Evolutionary conservation across 139 green algal genomes (phyloP).

Genomic region (Picochlorum costavermella): DNA sequence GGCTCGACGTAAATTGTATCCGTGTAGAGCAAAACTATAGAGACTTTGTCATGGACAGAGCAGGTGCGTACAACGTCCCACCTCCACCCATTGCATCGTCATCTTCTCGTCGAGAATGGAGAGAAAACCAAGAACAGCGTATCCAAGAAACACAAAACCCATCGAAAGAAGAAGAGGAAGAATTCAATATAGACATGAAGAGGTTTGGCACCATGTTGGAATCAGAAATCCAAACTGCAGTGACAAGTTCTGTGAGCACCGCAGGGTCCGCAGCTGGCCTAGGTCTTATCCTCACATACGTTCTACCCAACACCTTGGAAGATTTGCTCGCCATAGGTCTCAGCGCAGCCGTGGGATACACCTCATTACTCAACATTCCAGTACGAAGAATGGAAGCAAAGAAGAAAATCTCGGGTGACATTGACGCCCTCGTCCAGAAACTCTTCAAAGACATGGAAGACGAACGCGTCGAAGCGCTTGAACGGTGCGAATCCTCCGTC

Average conservation of each 20-base stretch:
- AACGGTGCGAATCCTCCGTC: slow-evolving; percentile 22
- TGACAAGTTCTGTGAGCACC: slow-evolving; percentile 55
- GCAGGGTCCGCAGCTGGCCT: slow-evolving; percentile 42
- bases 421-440: slow-evolving; percentile 42
- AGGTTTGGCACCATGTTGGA: slow-evolving; percentile 56
- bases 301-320: slow-evolving; percentile 64
- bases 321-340: slow-evolving; percentile 67
- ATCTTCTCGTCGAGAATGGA: slow-evolving; percentile 10
- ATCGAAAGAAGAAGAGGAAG: background rate
- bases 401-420: slow-evolving; percentile 55
- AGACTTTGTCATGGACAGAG: slow-evolving; percentile 20
- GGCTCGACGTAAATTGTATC: slow-evolving; percentile 65
- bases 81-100: no score
- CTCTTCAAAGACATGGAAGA: slow-evolving; percentile 30
- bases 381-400: slow-evolving; percentile 73
- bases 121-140: background rate
- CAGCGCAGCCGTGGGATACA: slow-evolving; percentile 52
- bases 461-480: slow-evolving; percentile 24
- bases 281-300: slow-evolving; percentile 45
- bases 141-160: no score
- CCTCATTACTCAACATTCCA: slow-evolving; percentile 75
- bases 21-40: slow-evolving; percentile 62
- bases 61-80: slow-evolving; percentile 13
- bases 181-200: slow-evolving; percentile 35
- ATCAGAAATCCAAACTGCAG: slow-evolving; percentile 67